Base-by-base conservation (phyloP, 1,139 yeast species). In the Suhomyces ambrosiae region DNA sequence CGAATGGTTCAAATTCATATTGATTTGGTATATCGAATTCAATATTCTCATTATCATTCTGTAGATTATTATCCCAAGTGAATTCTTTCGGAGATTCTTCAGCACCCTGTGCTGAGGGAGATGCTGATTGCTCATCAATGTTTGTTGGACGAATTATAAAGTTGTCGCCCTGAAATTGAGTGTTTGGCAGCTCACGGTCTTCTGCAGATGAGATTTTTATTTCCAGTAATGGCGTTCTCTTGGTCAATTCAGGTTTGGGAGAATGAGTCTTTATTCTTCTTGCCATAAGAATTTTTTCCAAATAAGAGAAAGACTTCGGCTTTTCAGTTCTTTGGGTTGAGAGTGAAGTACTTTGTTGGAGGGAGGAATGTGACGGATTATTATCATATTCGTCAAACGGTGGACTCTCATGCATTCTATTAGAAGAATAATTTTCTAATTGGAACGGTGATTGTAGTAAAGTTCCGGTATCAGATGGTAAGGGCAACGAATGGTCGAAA, bases 241-340 rank as follows among this genome's bases (percentile, higher is more conserved):
- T 30, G 17, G 21, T 16, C 30, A 7, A 11, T 27, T 30, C 9
- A n/a, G n/a, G 24, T n/a, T 23, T 23, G 5, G 33, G 35, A 21
- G 31, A 18, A 11, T 42, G 39, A 8, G 37, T 38, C 22, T 48
- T 47, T 16, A 34, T 16, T 14, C 35, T 37, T 24, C 52, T 35
- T 4, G 50, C 50, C 36, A 44, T 40, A 3, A 63, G 44, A 23
- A 63, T 63, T 33, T 58, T 47, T 32, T 67, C 71, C 24, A 67
- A 51, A 40, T 66, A 67, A 0, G 73, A 50, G 14, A 40, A 38
- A n/a, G 41, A 18, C 31, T 39, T 45, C 11, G 41, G 33, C 17
- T 37, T 27, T 9, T 33, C 25, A 17, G 31, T 16, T 14, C 26
- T 10, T 13, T 29, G 4, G 23, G 14, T 9, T 14, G 4, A 5